phyloP scores from a whole-genome alignment of 176 grass and related monocot species.

The Tillandsia leiboldiana region DNA sequence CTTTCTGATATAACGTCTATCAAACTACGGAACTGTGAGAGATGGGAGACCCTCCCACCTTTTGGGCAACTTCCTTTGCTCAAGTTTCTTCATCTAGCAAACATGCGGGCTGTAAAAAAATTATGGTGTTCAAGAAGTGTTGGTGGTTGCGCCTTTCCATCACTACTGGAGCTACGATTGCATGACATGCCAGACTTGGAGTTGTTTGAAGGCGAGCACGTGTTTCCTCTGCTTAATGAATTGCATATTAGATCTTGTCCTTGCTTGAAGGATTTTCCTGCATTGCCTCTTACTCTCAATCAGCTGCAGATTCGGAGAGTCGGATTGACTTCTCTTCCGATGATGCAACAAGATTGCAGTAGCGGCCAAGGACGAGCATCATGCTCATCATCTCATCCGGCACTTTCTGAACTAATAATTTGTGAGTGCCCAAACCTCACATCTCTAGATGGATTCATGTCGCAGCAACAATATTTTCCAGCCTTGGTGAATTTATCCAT shows the following conservation, averaged over 20 bases:
- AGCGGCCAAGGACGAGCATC: not conserved
- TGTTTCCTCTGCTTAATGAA: slow-evolving; percentile 18
- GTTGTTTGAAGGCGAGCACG: slow-evolving; percentile 4
- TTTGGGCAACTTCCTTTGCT: slow-evolving; percentile 29
- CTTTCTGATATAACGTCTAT: slow-evolving; percentile 19
- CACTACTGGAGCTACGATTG: slow-evolving; percentile 14
- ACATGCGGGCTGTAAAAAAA: slow-evolving; percentile 17
- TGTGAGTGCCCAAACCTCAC: slow-evolving; percentile 16
- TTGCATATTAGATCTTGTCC: not conserved
- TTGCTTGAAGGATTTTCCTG: slow-evolving; percentile 9
- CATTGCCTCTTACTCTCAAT: slow-evolving; percentile 14
- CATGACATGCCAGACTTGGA: not conserved
- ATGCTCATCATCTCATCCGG: not conserved
- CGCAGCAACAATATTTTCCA: not conserved
- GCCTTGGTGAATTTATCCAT: not conserved
- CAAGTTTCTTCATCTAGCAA: slow-evolving; percentile 16
- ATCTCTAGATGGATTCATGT: not conserved
- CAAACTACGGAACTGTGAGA: slow-evolving; percentile 7
- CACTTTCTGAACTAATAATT: slow-evolving; percentile 5
- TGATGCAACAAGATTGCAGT: not conserved
- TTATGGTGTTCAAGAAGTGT: not conserved
- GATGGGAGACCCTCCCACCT: slow-evolving; percentile 21
- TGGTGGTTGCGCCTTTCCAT: slow-evolving; percentile 3
- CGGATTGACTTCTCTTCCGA: slow-evolving; percentile 18
- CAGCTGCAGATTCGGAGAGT: not conserved